Conservation (phyloP, 83 land plant genomes). For the Thuja plicata region DNA sequence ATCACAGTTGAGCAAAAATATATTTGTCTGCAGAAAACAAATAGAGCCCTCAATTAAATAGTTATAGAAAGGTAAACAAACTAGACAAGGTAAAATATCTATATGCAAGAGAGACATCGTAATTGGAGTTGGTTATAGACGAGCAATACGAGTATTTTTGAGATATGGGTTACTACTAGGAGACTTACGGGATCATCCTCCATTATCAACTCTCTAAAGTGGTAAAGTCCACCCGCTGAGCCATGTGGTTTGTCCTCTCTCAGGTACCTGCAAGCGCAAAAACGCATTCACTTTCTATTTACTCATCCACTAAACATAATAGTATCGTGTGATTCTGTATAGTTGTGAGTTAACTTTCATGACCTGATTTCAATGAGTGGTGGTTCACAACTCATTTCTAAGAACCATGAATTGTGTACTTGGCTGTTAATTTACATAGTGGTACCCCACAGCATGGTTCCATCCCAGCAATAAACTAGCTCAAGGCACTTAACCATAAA, state of each 20-base stretch:
- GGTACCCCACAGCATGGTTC: no score
- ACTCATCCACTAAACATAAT: neutral
- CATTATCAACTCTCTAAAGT: conserved; percentile 87
- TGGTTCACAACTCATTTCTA: no score
- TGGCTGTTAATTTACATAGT: no score
- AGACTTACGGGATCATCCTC: conserved; percentile 85
- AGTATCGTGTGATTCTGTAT: no score
- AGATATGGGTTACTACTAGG: neutral
- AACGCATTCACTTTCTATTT: neutral
- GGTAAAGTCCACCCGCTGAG: conserved; percentile 95
- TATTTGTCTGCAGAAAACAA: conserved; percentile 62
- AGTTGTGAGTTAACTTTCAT: no score
- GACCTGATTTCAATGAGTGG: no score
- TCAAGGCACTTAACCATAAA: no score
- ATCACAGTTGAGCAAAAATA: conserved; percentile 89
- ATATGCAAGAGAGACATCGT: neutral
- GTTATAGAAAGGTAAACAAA: neutral
- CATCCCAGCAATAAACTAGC: no score
- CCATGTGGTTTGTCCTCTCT: conserved; percentile 98
- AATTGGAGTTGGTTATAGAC: neutral
- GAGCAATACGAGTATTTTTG: neutral
- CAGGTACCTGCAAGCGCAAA: conserved; percentile 63
- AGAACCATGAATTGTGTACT: no score
- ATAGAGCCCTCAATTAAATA: neutral
- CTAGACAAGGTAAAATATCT: neutral